Percentiles rank a stretch among this genome's conserved stretches.
Evolutionary conservation across 352 stramenopile species (phyloP).

Genomic region (Phytophthora colocasiae): DNA sequence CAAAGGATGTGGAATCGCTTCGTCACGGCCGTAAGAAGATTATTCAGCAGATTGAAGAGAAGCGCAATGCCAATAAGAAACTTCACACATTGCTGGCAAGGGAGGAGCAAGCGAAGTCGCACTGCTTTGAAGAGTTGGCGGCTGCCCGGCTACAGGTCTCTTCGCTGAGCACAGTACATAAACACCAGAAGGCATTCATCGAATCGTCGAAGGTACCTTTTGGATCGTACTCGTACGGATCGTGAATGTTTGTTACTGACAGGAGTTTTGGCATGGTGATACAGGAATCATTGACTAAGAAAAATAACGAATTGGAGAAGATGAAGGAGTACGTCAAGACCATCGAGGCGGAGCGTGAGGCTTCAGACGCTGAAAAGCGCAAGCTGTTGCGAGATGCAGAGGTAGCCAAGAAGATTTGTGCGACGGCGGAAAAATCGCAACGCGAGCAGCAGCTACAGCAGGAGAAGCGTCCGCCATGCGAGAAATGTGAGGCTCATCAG

Average conservation of each 20-base stretch:
- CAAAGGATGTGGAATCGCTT: slow-evolving; percentile 63
- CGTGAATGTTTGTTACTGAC: slow-evolving; percentile 5
- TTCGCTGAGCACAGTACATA: slow-evolving; percentile 77
- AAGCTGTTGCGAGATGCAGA: slow-evolving; percentile 67
- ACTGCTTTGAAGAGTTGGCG: slow-evolving; percentile 82
- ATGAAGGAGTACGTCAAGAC: slow-evolving; percentile 72
- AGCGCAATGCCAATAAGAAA: slow-evolving; percentile 80
- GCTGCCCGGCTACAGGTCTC: slow-evolving; percentile 75
- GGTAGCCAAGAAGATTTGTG: slow-evolving; percentile 70
- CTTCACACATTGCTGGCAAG: slow-evolving; percentile 69
- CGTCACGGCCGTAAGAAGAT: slow-evolving; percentile 80
- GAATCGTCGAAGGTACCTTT: slow-evolving; percentile 65
- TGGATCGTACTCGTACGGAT: background rate
- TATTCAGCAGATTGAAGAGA: slow-evolving; percentile 79
- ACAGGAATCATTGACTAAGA: slow-evolving; percentile 62
- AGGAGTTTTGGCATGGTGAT: slow-evolving; percentile 12
- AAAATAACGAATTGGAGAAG: slow-evolving; percentile 69
- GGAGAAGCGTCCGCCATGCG: slow-evolving; percentile 62
- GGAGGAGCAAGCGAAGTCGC: slow-evolving; percentile 70
- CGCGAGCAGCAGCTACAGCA: slow-evolving; percentile 62
- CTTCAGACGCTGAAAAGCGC: slow-evolving; percentile 57
- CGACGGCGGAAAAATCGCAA: slow-evolving; percentile 54
- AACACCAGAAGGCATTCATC: slow-evolving; percentile 77
- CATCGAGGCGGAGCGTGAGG: slow-evolving; percentile 62
- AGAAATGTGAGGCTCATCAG: slow-evolving; percentile 58